phyloP scores from a whole-genome alignment of 2,329 filamentous ascomycete genomes.

The Scopulariopsis brevicaulis region DNA sequence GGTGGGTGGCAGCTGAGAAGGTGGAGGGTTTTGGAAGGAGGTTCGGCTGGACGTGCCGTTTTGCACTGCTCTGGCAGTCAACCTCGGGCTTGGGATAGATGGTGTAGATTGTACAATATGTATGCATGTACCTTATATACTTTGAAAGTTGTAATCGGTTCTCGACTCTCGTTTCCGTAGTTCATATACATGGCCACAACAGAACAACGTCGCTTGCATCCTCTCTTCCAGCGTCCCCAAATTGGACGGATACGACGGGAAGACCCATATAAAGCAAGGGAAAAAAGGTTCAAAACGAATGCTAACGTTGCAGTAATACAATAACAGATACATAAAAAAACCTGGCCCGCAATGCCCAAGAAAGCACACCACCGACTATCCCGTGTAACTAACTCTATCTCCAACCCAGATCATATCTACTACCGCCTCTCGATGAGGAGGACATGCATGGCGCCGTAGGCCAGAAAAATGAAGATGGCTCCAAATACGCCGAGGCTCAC shows the following conservation, averaged over 20 bases:
- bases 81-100: no score
- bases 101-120: slow-evolving; percentile 6
- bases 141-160: background rate
- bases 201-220: background rate
- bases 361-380: background rate
- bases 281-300: background rate
- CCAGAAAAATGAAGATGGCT: slow-evolving; percentile 71
- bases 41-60: no score
- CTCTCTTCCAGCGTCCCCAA: background rate
- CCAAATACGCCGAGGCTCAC: slow-evolving; percentile 74
- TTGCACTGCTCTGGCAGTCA: no score
- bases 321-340: background rate
- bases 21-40: no score
- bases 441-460: slow-evolving; percentile 88
- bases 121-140: slow-evolving; percentile 1
- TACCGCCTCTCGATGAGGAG: slow-evolving; percentile 72
- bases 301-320: background rate
- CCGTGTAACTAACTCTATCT: background rate
- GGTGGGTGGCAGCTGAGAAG: no score
- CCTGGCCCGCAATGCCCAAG: background rate
- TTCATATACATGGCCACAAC: background rate
- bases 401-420: background rate
- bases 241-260: background rate
- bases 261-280: background rate
- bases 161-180: background rate